Conservation (phyloP, 306 rosid species). For the Rubus parviflorus region DNA sequence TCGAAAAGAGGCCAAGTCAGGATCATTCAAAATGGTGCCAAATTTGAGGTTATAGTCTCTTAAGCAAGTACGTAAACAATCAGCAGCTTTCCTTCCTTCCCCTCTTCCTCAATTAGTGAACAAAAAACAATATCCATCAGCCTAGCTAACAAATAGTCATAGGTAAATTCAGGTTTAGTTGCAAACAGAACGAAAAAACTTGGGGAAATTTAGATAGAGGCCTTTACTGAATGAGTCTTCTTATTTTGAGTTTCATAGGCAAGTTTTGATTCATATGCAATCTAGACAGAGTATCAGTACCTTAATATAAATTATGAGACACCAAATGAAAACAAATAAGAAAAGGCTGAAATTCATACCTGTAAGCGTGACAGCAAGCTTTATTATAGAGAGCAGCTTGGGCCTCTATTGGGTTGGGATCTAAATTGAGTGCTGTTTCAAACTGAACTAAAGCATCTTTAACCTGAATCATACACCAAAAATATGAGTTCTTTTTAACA, state of each 20-base stretch:
- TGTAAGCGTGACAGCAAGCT: conserved; percentile 96
- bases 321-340: neutral
- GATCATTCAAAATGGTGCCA: conserved; percentile 92
- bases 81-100: conserved; percentile 94
- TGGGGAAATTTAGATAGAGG: neutral
- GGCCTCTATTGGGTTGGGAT: conserved; percentile 83
- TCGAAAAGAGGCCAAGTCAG: conserved; percentile 96
- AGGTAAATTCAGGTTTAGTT: neutral
- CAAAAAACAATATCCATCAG: conserved; percentile 35
- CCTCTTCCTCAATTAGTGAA: conserved; percentile 66
- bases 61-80: conserved; percentile 80
- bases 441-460: conserved; percentile 88
- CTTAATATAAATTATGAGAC: neutral
- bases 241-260: neutral
- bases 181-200: neutral
- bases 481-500: neutral
- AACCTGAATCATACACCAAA: conserved; percentile 51
- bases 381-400: conserved; percentile 96
- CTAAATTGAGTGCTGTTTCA: conserved; percentile 76
- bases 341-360: conserved; percentile 35
- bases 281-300: neutral
- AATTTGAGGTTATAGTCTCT: conserved; percentile 89
- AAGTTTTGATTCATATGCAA: neutral
- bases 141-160: conserved; percentile 2
- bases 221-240: neutral